These are phyloP conservation scores for Dunaliella sp. DNA, from an alignment of 139 green algal genomes.

Conservation along the genomic window DNA sequence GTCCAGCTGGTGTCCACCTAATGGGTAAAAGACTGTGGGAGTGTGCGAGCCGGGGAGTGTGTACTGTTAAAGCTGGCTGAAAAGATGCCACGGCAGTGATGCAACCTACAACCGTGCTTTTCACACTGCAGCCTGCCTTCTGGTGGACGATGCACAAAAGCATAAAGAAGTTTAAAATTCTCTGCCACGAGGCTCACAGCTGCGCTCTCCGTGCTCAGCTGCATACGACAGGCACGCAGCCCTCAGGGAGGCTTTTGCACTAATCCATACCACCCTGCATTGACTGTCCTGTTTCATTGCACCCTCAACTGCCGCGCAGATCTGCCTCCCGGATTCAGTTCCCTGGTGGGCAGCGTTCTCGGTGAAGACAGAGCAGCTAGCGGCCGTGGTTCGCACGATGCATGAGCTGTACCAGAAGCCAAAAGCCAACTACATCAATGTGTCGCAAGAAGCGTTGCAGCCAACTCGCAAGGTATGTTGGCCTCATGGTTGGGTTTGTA, in stretches of 20 bases:
- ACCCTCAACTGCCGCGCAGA: slow-evolving; percentile 24
- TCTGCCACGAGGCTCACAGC: neutral
- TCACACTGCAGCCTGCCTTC: too few relatives aligned
- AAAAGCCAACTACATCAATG: slow-evolving; percentile 48
- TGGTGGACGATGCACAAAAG: too few relatives aligned
- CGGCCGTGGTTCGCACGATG: slow-evolving; percentile 57
- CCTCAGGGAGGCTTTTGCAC: too few relatives aligned
- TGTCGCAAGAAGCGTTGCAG: slow-evolving; percentile 5
- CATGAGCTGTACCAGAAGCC: slow-evolving; percentile 56
- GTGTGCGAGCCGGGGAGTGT: too few relatives aligned
- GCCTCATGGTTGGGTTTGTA: too few relatives aligned
- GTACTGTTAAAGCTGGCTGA: too few relatives aligned
- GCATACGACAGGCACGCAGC: too few relatives aligned
- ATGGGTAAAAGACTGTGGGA: too few relatives aligned
- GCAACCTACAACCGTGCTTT: too few relatives aligned
- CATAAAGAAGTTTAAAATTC: too few relatives aligned
- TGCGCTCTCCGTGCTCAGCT: neutral
- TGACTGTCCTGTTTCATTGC: neutral
- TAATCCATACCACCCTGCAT: neutral
- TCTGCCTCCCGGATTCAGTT: slow-evolving; percentile 68
- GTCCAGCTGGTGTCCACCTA: too few relatives aligned
- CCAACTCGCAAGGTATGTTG: neutral
- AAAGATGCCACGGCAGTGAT: too few relatives aligned
- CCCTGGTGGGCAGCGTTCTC: slow-evolving; percentile 81
- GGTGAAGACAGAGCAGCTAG: slow-evolving; percentile 56